Evolutionary conservation across 768 basidiomycete genomes (phyloP).

Genomic region (Rhodotorula graminis): DNA sequence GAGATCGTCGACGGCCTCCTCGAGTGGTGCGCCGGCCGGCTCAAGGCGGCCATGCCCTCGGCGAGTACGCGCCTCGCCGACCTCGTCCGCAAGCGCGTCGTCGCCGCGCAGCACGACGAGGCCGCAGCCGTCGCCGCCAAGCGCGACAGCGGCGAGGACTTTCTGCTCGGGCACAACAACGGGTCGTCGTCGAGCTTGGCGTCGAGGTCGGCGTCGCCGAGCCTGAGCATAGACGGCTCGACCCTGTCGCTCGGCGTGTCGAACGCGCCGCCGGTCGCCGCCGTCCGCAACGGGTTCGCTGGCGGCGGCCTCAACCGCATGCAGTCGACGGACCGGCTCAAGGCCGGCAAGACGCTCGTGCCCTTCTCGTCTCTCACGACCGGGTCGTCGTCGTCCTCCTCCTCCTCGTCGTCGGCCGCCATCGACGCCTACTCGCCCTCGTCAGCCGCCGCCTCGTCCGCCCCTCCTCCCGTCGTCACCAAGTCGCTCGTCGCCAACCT

Average conservation of each 20-base stretch:
- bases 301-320: constrained; percentile 5
- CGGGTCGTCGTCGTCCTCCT: not conserved
- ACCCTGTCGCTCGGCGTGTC: constrained; percentile 1
- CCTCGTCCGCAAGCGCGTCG: constrained; percentile 43
- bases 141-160: constrained; percentile 7
- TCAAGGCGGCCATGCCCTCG: constrained; percentile 45
- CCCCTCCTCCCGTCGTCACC: constrained; percentile 77
- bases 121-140: not conserved
- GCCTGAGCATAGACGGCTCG: constrained; percentile 10
- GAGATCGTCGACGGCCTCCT: constrained; percentile 51
- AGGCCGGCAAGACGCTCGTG: constrained; percentile 34
- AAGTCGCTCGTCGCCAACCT: constrained; percentile 67
- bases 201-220: not conserved
- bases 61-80: constrained; percentile 47
- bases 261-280: not conserved
- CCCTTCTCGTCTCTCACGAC: constrained; percentile 9
- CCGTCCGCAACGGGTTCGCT: not conserved
- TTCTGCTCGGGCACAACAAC: not conserved
- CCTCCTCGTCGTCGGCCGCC: not conserved
- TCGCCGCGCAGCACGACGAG: constrained; percentile 13
- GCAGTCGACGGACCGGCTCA: constrained; percentile 40
- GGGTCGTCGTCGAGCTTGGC: constrained; percentile 16
- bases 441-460: constrained; percentile 46
- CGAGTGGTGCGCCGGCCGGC: constrained; percentile 44
- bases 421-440: constrained; percentile 43